Conservation (phyloP, 2,329 filamentous ascomycete species). For the Penicillium italicum region DNA sequence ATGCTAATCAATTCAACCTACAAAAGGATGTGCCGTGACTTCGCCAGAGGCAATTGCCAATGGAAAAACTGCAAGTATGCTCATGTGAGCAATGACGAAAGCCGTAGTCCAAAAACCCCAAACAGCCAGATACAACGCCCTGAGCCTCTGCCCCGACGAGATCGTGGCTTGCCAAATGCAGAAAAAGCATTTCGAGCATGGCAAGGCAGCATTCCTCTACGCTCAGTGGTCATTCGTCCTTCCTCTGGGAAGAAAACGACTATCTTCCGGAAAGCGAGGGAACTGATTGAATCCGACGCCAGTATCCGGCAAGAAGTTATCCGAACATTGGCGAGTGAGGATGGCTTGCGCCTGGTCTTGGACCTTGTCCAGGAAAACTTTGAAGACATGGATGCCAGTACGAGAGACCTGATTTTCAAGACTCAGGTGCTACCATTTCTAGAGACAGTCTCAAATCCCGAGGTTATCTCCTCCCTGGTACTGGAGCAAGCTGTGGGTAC, state of each 20-base stretch:
- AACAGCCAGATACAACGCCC: background rate
- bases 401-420: constrained; percentile 16
- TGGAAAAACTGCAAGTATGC: constrained; percentile 11
- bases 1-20: background rate
- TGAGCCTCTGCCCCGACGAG: background rate
- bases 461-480: constrained; percentile 42
- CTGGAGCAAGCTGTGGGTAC: constrained; percentile 43
- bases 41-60: constrained; percentile 6
- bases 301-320: constrained; percentile 30
- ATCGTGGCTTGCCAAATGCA: background rate
- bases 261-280: constrained; percentile 26
- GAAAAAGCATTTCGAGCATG: constrained; percentile 3
- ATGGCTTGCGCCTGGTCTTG: constrained; percentile 29
- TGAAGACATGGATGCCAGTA: constrained; percentile 13
- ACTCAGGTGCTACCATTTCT: constrained; percentile 42
- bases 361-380: constrained; percentile 26
- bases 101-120: background rate
- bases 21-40: constrained; percentile 6
- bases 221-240: background rate
- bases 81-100: constrained; percentile 9
- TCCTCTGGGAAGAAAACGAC: constrained; percentile 2
- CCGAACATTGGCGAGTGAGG: constrained; percentile 27
- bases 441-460: constrained; percentile 39
- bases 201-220: constrained; percentile 1
- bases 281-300: constrained; percentile 23